Evolutionary conservation across 2,329 filamentous ascomycete genomes (phyloP).

Genomic region (Talaromyces sp.): DNA sequence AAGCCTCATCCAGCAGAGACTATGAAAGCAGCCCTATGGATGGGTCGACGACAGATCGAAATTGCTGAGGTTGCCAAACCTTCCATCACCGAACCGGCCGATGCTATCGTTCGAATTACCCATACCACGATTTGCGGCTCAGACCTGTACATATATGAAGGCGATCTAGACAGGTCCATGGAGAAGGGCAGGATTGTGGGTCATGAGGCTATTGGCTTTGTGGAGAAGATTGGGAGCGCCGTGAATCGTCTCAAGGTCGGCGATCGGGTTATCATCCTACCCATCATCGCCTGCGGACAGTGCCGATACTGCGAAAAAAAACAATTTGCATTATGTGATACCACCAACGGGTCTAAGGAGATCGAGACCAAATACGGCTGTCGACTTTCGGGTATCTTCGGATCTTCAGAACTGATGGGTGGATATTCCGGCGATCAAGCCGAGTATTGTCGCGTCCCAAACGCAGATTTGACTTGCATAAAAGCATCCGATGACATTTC

Average conservation of each 20-base stretch:
- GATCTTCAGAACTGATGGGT: constrained; percentile 32
- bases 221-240: constrained; percentile 27
- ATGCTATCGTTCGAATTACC: constrained; percentile 35
- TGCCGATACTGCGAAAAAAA: constrained; percentile 31
- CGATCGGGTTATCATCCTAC: constrained; percentile 32
- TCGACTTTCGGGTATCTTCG: constrained; percentile 32
- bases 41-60: constrained; percentile 29
- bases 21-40: constrained; percentile 33
- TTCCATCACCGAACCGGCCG: constrained; percentile 30
- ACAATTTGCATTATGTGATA: constrained; percentile 33
- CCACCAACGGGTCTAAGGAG: constrained; percentile 29
- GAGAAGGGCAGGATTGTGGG: constrained; percentile 29
- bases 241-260: constrained; percentile 25
- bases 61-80: constrained; percentile 34
- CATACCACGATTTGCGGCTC: constrained; percentile 35
- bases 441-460: constrained; percentile 36
- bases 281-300: constrained; percentile 30
- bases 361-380: constrained; percentile 30
- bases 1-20: constrained; percentile 28
- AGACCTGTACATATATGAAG: constrained; percentile 33
- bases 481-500: constrained; percentile 27
- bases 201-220: constrained; percentile 31
- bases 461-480: constrained; percentile 32
- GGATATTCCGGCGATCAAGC: constrained; percentile 38
- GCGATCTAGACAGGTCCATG: constrained; percentile 30